Conservation (phyloP, 257 asterid genomes). For the Nicotiana attenuata region DNA sequence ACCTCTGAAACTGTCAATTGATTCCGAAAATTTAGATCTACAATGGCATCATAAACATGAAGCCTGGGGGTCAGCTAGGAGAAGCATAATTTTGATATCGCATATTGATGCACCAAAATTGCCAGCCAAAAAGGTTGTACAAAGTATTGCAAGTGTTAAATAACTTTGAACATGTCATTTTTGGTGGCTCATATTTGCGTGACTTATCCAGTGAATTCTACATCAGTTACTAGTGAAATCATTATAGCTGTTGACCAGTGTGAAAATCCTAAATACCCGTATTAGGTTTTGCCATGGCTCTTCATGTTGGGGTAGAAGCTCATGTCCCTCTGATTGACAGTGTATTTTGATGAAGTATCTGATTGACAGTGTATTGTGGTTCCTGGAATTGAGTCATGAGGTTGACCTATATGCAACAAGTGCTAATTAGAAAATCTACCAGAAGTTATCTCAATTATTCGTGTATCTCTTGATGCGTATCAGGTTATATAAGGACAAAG, state of each 20-base stretch:
- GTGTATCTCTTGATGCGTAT: background rate
- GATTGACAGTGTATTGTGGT: background rate
- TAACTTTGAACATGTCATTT: background rate
- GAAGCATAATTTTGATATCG: background rate
- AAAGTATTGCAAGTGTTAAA: background rate
- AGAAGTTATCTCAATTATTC: background rate
- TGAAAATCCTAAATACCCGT: background rate
- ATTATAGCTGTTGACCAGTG: background rate
- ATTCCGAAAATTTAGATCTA: background rate
- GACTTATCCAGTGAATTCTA: background rate
- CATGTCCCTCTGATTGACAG: background rate
- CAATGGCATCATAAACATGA: background rate
- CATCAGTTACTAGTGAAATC: background rate
- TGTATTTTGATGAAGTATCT: too few relatives aligned
- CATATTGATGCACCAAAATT: background rate
- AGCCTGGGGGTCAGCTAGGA: constrained; percentile 6
- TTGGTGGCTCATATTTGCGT: background rate
- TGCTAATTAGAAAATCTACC: background rate
- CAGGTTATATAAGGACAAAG: background rate
- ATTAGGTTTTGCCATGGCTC: background rate
- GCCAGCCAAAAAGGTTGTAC: background rate
- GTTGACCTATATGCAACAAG: background rate
- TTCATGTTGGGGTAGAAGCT: background rate
- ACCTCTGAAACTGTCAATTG: background rate
- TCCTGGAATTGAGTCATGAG: background rate